phyloP scores from a whole-genome alignment of 1,284 basidiomycete genomes.

The Paramarasmius palmivorus region DNA sequence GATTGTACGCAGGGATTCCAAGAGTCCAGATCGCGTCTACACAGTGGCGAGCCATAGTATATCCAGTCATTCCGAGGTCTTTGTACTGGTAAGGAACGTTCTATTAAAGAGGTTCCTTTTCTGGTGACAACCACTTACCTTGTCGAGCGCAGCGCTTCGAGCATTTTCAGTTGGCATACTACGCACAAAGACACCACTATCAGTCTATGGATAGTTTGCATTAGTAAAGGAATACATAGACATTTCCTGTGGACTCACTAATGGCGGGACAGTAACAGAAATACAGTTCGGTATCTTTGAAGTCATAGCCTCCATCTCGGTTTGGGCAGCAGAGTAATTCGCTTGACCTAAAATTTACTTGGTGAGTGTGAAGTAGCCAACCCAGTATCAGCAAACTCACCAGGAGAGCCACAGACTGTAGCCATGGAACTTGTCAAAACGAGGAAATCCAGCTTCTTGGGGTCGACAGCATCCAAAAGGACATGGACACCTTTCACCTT shows the following conservation, averaged over 20 bases:
- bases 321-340: neutral
- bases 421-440: slow-evolving; percentile 1
- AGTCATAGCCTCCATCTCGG: slow-evolving; percentile 1
- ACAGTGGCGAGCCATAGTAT: neutral
- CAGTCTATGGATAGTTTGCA: no score
- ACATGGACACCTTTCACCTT: neutral
- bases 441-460: slow-evolving; percentile 3
- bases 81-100: neutral
- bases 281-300: neutral
- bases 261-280: neutral
- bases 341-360: no score
- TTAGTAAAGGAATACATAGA: neutral
- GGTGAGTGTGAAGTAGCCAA: no score
- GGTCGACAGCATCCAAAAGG: slow-evolving; percentile 1
- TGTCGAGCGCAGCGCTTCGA: no score
- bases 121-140: no score
- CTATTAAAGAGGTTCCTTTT: no score
- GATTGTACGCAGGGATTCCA: neutral
- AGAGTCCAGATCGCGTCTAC: neutral
- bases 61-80: neutral
- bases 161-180: no score
- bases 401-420: neutral
- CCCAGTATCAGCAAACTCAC: no score
- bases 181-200: no score
- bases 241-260: neutral